Evolutionary conservation across 495 filamentous ascomycete genomes (phyloP).

Genomic region (Neurospora sp.): DNA sequence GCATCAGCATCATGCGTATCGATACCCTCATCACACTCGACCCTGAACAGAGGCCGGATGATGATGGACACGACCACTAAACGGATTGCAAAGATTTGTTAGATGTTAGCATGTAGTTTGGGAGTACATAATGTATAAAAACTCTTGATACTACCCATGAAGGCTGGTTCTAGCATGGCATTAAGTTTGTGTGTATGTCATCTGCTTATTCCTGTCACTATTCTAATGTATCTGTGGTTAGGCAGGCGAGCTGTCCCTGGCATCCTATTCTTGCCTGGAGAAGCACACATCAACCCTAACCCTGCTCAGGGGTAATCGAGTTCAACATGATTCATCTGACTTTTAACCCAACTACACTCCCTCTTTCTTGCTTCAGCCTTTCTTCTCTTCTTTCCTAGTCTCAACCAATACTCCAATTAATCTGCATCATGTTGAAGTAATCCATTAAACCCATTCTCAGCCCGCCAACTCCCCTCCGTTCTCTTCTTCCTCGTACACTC

Average conservation of each 20-base stretch:
- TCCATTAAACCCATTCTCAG: not conserved
- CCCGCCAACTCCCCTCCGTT: not conserved
- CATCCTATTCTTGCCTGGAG: not conserved
- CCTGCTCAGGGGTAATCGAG: not conserved
- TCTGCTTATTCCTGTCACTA: not conserved
- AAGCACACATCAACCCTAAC: not conserved
- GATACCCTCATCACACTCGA: constrained; percentile 99
- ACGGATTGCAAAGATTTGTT: constrained; percentile 4
- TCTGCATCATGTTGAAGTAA: not conserved
- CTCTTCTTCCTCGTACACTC: not conserved
- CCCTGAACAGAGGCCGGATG: constrained; percentile 70
- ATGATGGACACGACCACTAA: constrained; percentile 67
- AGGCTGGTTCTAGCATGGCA: not conserved
- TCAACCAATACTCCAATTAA: no score
- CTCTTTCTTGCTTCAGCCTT: not conserved
- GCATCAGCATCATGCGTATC: constrained; percentile 98
- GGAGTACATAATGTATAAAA: not conserved
- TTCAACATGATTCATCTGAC: not conserved
- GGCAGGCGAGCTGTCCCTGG: not conserved
- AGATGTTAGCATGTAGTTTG: not conserved
- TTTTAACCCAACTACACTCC: not conserved
- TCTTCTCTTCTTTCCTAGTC: no score
- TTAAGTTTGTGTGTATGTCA: not conserved
- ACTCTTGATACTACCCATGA: not conserved
- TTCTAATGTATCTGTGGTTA: not conserved